Evolutionary conservation across 2,329 filamentous ascomycete genomes (phyloP), one percentile per base, ranked within the genome.

Genomic region (Thyridium curvatum): DNA sequence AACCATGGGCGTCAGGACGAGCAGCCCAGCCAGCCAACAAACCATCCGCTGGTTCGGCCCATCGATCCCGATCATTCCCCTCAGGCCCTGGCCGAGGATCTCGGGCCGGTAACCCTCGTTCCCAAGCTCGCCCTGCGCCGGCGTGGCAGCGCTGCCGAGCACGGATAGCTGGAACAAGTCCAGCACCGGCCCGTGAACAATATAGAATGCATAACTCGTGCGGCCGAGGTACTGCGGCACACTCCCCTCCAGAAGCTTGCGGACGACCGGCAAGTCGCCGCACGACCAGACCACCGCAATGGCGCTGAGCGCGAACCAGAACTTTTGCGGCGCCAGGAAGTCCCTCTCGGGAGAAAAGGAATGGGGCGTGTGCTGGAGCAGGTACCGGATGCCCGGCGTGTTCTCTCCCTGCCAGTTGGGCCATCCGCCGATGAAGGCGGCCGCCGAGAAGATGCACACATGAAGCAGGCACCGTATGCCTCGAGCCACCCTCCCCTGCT

Each of bases 181-280:
- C 8, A 76, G 52, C 12, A 71, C 61, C 4, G 66, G 65, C 0
- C 75, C 75, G 47, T 79, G 75, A n/a, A 72, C 66, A 7, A 80
- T 61, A 46, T 80, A 79, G 3, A 80, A 60, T 3, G 74, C 69
- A 44, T 72, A 80, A 40, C 71, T 76, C 43, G 79, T 71, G 18
- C 66, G 65, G 12, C 70, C 76, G 15, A 75, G 66, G 50, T 79
- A 80, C 46, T 74, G 73, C 12, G 71, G 67, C 12, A 72, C 44
- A 0, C 59, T 52, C 3, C 61, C 62, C 39, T 68, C 69, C 50
- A 77, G 72, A 18, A 69, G 44, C 12, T 46, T 42, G 26, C 54
- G 63, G 21, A 63, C 37, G 5, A 47, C 42, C 5, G 44, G 46
- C 29, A 68, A 45, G 32, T 65, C 62, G 14, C 61, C 62, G 30